Percentiles rank a stretch among this genome's conserved stretches.
phyloP scores from a whole-genome alignment of 352 stramenopile genomes.

The Globisporangium mamillatum region DNA sequence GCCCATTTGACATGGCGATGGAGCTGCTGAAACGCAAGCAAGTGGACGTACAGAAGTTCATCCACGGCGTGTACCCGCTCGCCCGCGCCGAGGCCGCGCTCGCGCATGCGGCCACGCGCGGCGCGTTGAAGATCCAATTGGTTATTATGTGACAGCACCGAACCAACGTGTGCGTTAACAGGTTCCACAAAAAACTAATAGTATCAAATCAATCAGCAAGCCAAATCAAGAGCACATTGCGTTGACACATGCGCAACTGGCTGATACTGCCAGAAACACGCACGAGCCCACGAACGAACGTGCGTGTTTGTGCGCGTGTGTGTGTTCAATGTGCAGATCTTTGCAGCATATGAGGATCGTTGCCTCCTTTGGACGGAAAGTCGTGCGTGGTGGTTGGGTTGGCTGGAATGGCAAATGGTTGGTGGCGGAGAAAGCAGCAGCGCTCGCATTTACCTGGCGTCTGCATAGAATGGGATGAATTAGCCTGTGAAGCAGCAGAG shows the following conservation, averaged over 20 bases:
- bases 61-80: constrained; percentile 60
- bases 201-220: not conserved
- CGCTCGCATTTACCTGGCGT: not conserved
- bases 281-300: not conserved
- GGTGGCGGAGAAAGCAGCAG: not conserved
- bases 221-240: not conserved
- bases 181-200: not conserved
- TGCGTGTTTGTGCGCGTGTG: too few relatives aligned
- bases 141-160: constrained; percentile 20
- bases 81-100: constrained; percentile 42
- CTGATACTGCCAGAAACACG: not conserved
- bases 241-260: not conserved
- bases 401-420: not conserved
- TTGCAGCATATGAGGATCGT: not conserved
- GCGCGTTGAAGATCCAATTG: constrained; percentile 65
- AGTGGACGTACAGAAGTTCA: constrained; percentile 67
- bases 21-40: constrained; percentile 42
- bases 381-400: not conserved
- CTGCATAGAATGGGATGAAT: not conserved
- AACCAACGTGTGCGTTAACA: not conserved
- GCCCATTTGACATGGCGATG: constrained; percentile 55
- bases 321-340: not conserved
- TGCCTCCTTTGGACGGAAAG: not conserved
- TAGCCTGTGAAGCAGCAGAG: not conserved
- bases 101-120: constrained; percentile 40